phyloP scores from a whole-genome alignment of 208 protist species.

The Wallacemonas sp. region DNA sequence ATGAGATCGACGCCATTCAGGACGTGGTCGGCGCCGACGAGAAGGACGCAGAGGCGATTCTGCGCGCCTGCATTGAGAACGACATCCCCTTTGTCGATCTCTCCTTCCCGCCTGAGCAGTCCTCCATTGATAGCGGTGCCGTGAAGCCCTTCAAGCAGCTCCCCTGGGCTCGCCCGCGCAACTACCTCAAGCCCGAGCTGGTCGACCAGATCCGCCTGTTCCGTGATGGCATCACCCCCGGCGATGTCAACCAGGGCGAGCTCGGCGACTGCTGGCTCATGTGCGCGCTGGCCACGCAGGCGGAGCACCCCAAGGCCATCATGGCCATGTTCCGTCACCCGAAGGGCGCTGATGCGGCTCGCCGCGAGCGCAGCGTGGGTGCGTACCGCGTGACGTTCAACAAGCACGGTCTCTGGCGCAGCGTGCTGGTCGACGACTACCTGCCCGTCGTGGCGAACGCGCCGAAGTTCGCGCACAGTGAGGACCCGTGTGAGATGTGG shows the following conservation, averaged over 20 bases:
- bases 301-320: slow-evolving; percentile 50
- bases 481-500: slow-evolving; percentile 88
- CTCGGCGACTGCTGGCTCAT: slow-evolving; percentile 88
- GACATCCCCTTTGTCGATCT: slow-evolving; percentile 76
- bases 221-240: slow-evolving; percentile 62
- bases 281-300: slow-evolving; percentile 72
- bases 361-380: slow-evolving; percentile 58
- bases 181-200: slow-evolving; percentile 62
- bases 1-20: slow-evolving; percentile 59
- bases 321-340: slow-evolving; percentile 79
- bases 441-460: slow-evolving; percentile 61
- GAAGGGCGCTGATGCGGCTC: slow-evolving; percentile 38
- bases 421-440: slow-evolving; percentile 88
- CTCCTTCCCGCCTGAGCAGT: slow-evolving; percentile 69
- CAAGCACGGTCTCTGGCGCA: slow-evolving; percentile 89
- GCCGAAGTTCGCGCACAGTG: slow-evolving; percentile 57
- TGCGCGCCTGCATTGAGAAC: slow-evolving; percentile 56
- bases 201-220: slow-evolving; percentile 81
- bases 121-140: slow-evolving; percentile 46
- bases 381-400: slow-evolving; percentile 90
- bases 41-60: slow-evolving; percentile 43
- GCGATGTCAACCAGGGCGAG: slow-evolving; percentile 69
- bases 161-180: slow-evolving; percentile 71
- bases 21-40: slow-evolving; percentile 31
- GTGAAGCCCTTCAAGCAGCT: slow-evolving; percentile 47